Evolutionary conservation across 192 early-diverging fungal species (phyloP), one percentile per base, ranked within the genome.

Genomic region (Coemansia sp.): DNA sequence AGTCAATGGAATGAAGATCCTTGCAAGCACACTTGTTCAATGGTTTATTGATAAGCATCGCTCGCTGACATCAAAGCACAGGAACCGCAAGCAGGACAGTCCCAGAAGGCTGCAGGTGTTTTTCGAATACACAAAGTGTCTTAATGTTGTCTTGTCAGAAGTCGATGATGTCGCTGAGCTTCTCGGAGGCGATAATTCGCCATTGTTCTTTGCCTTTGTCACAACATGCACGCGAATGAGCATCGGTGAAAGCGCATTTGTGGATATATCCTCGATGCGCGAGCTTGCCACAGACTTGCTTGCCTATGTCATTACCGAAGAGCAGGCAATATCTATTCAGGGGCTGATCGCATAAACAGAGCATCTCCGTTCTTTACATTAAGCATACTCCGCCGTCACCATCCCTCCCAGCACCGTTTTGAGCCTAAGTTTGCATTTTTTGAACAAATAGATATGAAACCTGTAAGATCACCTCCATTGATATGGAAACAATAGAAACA

Each of bases 281-380:
- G 81, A 79, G 57, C 62, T 79, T 49, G 81, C 76, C 2, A 72
- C 73, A 5, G 71, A 84, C 61, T 64, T 84, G 48, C 65, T 84
- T 21, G 81, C 81, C 8, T 76, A 74, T 19, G 77, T 61, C 6
- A 76, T 84, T 15, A 84, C 81, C 4, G 74, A 84, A 47, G 77
- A 79, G 13, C 76, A 84, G 65, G 80, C 71, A 10, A n/a, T 69
- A 54, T 61, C 71, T 0, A 83, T 83, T 10, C 80, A 77, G 11
- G 49, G 32, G 2, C 66, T 83, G 12, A 48, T 52, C 12, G 52
- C 19, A 54, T 54, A 23, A 54, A 7, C 26, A 9, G 13, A 15
- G 32, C 32, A 32, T 32, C 32, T 32, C 32, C 32, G 32, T 32
- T 32, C 32, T 32, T 32, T 32, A 32, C 32, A 32, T 32, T 32